Evolutionary conservation across 2,329 filamentous ascomycete genomes (phyloP).

Genomic region (Aschersonia sp.): DNA sequence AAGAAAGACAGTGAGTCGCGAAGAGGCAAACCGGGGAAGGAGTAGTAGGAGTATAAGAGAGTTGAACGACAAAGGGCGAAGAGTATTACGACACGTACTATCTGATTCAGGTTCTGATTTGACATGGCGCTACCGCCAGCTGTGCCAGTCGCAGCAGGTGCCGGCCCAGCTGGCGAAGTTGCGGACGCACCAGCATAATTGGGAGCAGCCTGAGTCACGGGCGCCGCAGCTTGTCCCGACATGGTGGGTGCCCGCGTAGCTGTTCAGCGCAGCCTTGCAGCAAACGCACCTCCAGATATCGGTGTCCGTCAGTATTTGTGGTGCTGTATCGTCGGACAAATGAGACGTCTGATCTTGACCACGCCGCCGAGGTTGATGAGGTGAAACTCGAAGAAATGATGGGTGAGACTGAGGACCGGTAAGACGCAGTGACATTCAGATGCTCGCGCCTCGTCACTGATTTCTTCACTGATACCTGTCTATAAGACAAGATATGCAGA

Average conservation of each 20-base stretch:
- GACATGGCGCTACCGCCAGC: conserved; percentile 36
- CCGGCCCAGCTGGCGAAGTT: conserved; percentile 17
- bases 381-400: too few relatives aligned
- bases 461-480: too few relatives aligned
- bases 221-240: conserved; percentile 18
- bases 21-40: not conserved
- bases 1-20: too few relatives aligned
- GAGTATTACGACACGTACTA: conserved; percentile 45
- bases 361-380: too few relatives aligned
- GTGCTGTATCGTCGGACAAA: too few relatives aligned
- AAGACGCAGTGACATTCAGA: too few relatives aligned
- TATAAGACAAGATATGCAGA: too few relatives aligned
- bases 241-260: conserved; percentile 8
- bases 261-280: not conserved
- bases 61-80: not conserved
- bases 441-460: too few relatives aligned
- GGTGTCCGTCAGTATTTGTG: too few relatives aligned
- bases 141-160: conserved; percentile 15
- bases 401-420: too few relatives aligned
- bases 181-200: conserved; percentile 17
- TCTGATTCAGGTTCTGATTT: conserved; percentile 87
- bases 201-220: conserved; percentile 13
- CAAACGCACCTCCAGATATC: too few relatives aligned
- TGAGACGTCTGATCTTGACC: too few relatives aligned
- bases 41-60: not conserved